Percentiles rank a stretch among this genome's conserved stretches.
phyloP scores from a whole-genome alignment of 1,284 basidiomycete genomes.

The Ustilago esculenta region DNA sequence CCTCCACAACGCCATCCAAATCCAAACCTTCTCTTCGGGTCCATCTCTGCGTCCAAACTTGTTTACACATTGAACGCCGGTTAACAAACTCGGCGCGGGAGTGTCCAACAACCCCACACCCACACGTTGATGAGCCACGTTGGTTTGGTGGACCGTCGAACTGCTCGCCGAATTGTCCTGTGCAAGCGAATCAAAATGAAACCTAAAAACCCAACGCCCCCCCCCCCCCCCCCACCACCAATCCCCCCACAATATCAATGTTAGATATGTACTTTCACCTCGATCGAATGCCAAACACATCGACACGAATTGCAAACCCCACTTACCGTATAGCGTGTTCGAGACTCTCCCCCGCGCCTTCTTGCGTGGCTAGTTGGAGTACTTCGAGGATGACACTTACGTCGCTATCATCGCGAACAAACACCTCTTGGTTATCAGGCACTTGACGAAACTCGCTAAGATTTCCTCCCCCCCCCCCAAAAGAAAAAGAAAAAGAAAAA shows the following conservation, averaged over 20 bases:
- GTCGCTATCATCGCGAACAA: slow-evolving; percentile 77
- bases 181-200: slow-evolving; percentile 89
- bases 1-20: slow-evolving; percentile 63
- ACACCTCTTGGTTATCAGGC: slow-evolving; percentile 97
- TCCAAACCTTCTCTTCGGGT: slow-evolving; percentile 48
- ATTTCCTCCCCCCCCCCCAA: no score
- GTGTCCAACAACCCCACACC: slow-evolving; percentile 18
- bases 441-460: slow-evolving; percentile 89
- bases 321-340: slow-evolving; percentile 63
- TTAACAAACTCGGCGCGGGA: slow-evolving; percentile 43
- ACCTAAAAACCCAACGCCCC: slow-evolving; percentile 72
- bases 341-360: slow-evolving; percentile 71
- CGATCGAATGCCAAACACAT: no score
- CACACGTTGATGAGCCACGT: slow-evolving; percentile 12
- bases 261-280: no score
- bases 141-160: slow-evolving; percentile 70
- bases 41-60: slow-evolving; percentile 59
- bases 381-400: slow-evolving; percentile 88
- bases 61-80: slow-evolving; percentile 53
- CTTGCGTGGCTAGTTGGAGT: slow-evolving; percentile 76
- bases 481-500: no score
- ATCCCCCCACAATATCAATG: no score
- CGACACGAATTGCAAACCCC: no score
- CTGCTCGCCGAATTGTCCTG: slow-evolving; percentile 85
- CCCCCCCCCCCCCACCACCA: no score